Conservation (phyloP, 352 stramenopile species). For the Globisporangium recalcitrans region DNA sequence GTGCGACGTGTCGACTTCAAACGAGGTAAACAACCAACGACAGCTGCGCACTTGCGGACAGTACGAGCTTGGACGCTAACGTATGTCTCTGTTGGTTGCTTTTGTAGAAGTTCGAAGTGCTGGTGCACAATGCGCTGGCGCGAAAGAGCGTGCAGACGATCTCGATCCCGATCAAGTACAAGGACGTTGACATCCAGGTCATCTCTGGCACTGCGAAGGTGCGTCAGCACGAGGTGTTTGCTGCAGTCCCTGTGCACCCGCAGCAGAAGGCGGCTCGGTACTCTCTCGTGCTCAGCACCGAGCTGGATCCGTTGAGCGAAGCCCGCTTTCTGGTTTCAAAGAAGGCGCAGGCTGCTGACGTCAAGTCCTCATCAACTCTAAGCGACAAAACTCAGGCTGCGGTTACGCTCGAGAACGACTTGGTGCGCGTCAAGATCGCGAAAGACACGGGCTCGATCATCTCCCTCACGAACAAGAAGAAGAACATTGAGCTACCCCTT, state of each 20-base stretch:
- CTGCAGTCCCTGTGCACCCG: constrained; percentile 45
- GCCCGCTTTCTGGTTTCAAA: constrained; percentile 53
- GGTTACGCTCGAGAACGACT: constrained; percentile 57
- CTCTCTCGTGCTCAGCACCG: constrained; percentile 58
- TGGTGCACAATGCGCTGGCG: constrained; percentile 67
- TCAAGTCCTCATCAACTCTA: not conserved
- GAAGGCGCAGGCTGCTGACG: not conserved
- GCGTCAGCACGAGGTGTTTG: constrained; percentile 40
- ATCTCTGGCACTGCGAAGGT: constrained; percentile 34
- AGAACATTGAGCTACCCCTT: constrained; percentile 53
- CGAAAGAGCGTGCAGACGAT: constrained; percentile 55
- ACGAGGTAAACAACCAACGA: constrained; percentile 23
- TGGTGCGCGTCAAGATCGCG: constrained; percentile 49
- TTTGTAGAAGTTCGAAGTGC: constrained; percentile 50
- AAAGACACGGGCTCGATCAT: constrained; percentile 45
- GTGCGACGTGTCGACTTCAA: constrained; percentile 76
- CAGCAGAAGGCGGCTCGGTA: constrained; percentile 48
- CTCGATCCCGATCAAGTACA: constrained; percentile 48
- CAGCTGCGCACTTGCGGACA: not conserved
- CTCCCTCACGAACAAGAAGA: constrained; percentile 68
- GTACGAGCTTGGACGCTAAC: not conserved
- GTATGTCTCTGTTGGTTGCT: not conserved
- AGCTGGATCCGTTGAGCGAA: constrained; percentile 49
- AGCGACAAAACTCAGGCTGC: constrained; percentile 14
- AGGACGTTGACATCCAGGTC: constrained; percentile 32